Conservation (phyloP, 139 green algal genomes). For the Monoraphidium neglectum region DNA sequence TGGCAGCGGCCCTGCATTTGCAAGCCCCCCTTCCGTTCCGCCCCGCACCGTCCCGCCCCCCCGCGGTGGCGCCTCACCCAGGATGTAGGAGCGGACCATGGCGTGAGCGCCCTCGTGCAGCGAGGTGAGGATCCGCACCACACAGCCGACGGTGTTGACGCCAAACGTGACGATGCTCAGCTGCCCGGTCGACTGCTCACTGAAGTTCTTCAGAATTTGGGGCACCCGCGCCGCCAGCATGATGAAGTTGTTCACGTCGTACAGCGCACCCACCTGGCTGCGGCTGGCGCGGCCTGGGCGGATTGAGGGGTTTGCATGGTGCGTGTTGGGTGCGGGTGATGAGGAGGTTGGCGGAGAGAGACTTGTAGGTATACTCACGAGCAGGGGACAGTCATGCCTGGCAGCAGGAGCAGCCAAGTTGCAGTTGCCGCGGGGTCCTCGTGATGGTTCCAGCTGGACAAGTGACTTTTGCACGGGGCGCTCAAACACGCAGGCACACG, state of each 20-base stretch:
- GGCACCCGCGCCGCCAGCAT: conserved; percentile 68
- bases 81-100: conserved; percentile 72
- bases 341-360: neutral
- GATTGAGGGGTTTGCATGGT: too few relatives aligned
- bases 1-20: too few relatives aligned
- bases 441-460: too few relatives aligned
- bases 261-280: conserved; percentile 37
- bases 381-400: neutral
- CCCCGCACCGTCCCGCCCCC: neutral
- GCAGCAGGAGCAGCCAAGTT: too few relatives aligned
- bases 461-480: too few relatives aligned
- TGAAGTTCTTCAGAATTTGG: conserved; percentile 69
- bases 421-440: too few relatives aligned
- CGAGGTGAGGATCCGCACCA: conserved; percentile 77
- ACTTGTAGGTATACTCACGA: too few relatives aligned
- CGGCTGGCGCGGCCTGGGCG: conserved; percentile 40
- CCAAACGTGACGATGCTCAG: conserved; percentile 68
- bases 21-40: too few relatives aligned
- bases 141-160: conserved; percentile 65
- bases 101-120: conserved; percentile 67
- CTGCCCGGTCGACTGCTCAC: conserved; percentile 59
- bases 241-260: conserved; percentile 73
- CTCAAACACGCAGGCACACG: too few relatives aligned
- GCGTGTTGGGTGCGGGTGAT: too few relatives aligned
- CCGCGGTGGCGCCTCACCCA: conserved; percentile 68